These are phyloP conservation scores for Aspergillus caelatus DNA, from an alignment of 2,329 filamentous ascomycete species.

Conservation along the genomic window DNA sequence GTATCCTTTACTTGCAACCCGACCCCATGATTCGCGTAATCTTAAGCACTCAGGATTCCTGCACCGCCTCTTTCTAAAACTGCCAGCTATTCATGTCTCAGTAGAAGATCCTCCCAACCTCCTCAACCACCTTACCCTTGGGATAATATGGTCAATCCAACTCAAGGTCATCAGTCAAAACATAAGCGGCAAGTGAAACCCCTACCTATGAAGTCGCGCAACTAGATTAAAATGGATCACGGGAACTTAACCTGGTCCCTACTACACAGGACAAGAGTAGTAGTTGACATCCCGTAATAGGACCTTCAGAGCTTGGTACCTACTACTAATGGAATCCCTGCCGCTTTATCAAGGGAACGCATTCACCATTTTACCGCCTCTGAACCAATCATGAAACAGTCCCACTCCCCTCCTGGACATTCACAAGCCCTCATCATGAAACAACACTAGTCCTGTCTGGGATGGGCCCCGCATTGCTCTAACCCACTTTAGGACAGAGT, in stretches of 20 bases:
- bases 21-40: background rate
- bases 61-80: slow-evolving; percentile 8
- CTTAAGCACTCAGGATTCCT: slow-evolving; percentile 1
- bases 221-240: slow-evolving; percentile 13
- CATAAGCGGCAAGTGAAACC: slow-evolving; percentile 4
- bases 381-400: slow-evolving; percentile 10
- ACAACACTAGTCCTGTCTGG: slow-evolving; percentile 18
- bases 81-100: slow-evolving; percentile 4
- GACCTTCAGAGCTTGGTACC: background rate
- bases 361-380: background rate
- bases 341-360: slow-evolving; percentile 2
- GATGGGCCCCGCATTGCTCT: slow-evolving; percentile 13
- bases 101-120: slow-evolving; percentile 1
- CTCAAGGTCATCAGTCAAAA: background rate
- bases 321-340: background rate
- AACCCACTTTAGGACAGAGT: slow-evolving; percentile 7
- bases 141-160: background rate
- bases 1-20: background rate
- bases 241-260: slow-evolving; percentile 7
- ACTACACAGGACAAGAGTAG: background rate
- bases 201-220: slow-evolving; percentile 14
- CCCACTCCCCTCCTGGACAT: slow-evolving; percentile 1
- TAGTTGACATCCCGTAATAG: background rate
- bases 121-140: background rate
- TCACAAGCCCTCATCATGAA: slow-evolving; percentile 22